Evolutionary conservation across 345 rosid genomes (phyloP), one percentile per base, ranked within the genome.

Genomic region (Passiflora organensis): DNA sequence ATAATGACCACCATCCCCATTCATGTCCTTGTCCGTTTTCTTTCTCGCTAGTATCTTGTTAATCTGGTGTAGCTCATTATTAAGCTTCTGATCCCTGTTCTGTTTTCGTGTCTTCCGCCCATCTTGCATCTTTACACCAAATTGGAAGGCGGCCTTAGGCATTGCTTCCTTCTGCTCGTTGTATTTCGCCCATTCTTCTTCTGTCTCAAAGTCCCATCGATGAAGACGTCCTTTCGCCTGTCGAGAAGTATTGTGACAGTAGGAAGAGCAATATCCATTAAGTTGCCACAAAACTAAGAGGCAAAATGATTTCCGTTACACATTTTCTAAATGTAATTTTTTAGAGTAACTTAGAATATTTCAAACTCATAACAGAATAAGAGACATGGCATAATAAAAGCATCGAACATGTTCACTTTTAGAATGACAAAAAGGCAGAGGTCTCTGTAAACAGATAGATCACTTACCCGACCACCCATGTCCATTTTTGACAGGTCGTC

Each of bases 131-230:
- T 93, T 93, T 65, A 93, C 94, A 14, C 99, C 99, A 41, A 93
- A 93, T 71, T 93, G 99, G 73, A 83, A 93, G 8, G 99, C 99
- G 9, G 96, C 96, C 77, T 93, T 93, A 12, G 99, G 99, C 96
- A 84, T 89, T 12, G 99, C 99, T 82, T 93, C 96, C 78, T 93
- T 89, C 78, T 93, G 96, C 66, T 93, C 99, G 46, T 93, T 93
- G 73, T 86, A 89, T 37, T 76, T 79, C 34, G 91, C 99, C 96
- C 99, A 93, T 63, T 93, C 95, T 52, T 93, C 99, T 67, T 91
- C 99, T 0, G 99, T 88, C 79, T 93, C 95, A n/a, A 88, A 88
- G 70, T 91, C 98, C 98, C 98, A 91, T 17, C 94, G 69, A 70
- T 88, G 98, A 63, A 88, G 89, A 39, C 95, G 95, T 4, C 95